Conservation (phyloP, 73 alveolate species). For the Paraurostyla sp. region DNA sequence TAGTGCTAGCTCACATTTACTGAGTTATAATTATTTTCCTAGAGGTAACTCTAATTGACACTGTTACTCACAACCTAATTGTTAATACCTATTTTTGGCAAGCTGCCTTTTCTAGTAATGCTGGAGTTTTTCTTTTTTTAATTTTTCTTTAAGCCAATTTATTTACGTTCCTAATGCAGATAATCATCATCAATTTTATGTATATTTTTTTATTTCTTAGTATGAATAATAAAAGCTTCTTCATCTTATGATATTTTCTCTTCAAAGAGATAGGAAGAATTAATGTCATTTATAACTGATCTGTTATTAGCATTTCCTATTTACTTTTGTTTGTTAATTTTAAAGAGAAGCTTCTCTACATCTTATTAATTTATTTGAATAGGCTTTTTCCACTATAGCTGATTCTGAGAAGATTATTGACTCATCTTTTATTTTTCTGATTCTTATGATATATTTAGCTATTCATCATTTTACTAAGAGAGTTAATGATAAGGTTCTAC, state of each 20-base stretch:
- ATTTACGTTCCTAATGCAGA: background rate
- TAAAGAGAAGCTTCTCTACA: too few relatives aligned
- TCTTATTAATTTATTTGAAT: too few relatives aligned
- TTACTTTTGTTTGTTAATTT: background rate
- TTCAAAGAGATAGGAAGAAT: too few relatives aligned
- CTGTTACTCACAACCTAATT: background rate
- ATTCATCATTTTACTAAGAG: background rate
- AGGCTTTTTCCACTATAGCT: too few relatives aligned
- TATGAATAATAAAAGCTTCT: too few relatives aligned
- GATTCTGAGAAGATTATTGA: too few relatives aligned
- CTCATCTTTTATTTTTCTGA: background rate
- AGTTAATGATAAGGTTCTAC: constrained; percentile 2
- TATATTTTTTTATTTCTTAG: background rate
- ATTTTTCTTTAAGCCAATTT: background rate
- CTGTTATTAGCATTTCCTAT: background rate
- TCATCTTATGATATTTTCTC: too few relatives aligned
- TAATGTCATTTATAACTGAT: background rate
- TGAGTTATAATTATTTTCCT: too few relatives aligned
- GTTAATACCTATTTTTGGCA: background rate
- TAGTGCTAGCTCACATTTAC: background rate
- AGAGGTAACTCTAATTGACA: background rate
- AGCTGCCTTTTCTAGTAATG: background rate
- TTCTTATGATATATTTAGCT: background rate
- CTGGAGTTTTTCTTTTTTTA: background rate
- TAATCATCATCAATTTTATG: background rate